These are phyloP conservation scores for Lathyrus oleraceus DNA, from an alignment of 306 rosid species.

Conservation along the genomic window DNA sequence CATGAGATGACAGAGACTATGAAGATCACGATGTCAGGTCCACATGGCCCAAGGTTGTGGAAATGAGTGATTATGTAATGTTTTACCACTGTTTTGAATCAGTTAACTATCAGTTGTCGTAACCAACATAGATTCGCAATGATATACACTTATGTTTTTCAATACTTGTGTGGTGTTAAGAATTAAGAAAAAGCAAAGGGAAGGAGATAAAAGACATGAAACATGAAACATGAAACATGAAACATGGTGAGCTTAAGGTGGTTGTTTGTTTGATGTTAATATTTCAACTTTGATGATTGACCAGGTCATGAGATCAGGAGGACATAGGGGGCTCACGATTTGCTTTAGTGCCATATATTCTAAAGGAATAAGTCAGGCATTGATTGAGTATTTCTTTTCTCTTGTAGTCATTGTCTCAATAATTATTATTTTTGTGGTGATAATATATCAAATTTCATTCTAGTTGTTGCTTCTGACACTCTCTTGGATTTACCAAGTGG, in stretches of 20 bases:
- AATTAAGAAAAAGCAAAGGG: not conserved
- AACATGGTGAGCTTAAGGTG: not conserved
- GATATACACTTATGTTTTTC: not conserved
- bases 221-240: slow-evolving; percentile 28
- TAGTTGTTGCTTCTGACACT: no score
- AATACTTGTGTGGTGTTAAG: not conserved
- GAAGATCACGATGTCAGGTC: not conserved
- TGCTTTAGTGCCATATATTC: no score
- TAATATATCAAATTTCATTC: no score
- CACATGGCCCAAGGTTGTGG: not conserved
- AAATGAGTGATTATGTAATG: not conserved
- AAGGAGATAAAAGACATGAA: slow-evolving; percentile 9
- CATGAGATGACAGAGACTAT: not conserved
- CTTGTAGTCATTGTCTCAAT: not conserved
- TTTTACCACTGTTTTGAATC: not conserved
- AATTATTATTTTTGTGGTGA: no score
- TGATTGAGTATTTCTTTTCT: not conserved
- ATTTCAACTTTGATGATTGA: slow-evolving; percentile 22
- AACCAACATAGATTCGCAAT: not conserved
- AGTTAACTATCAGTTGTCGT: not conserved
- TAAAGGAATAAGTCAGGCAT: not conserved
- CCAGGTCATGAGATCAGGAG: not conserved
- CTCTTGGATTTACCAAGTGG: no score
- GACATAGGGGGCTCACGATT: not conserved
- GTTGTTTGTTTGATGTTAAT: not conserved